phyloP scores from a whole-genome alignment of 805 yeast genomes.

The Starmerella floris region DNA sequence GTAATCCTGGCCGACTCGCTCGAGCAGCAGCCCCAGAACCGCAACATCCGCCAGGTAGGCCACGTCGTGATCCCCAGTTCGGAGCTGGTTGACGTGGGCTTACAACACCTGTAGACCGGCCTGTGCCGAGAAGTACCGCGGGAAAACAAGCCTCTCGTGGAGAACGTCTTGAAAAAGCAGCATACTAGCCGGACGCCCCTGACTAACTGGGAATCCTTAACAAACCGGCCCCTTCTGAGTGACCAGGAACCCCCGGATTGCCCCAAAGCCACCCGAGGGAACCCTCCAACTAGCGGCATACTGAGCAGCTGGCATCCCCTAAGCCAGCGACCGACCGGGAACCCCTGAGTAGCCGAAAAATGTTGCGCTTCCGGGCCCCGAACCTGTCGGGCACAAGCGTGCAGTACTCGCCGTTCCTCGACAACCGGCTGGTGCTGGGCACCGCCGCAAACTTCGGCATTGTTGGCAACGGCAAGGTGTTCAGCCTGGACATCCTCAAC shows the following conservation, averaged over 20 bases:
- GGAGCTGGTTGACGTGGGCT: conserved; percentile 19
- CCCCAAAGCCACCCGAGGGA: too few species aligned
- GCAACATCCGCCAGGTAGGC: conserved; percentile 25
- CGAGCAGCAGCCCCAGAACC: conserved; percentile 23
- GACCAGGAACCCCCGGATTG: too few species aligned
- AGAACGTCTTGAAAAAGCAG: too few species aligned
- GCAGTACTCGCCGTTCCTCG: conserved; percentile 83
- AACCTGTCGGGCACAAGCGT: conserved; percentile 83
- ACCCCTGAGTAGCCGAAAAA: conserved; percentile 21
- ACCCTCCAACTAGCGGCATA: too few species aligned
- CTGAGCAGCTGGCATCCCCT: too few species aligned
- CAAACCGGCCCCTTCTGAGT: too few species aligned
- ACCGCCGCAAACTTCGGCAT: conserved; percentile 85
- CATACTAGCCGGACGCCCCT: neutral
- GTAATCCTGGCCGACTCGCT: conserved; percentile 25
- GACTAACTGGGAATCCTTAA: too few species aligned
- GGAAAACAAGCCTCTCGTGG: too few species aligned
- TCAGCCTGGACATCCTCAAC: conserved; percentile 51
- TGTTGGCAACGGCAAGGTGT: conserved; percentile 84
- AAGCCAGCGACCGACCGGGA: neutral
- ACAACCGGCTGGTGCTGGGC: conserved; percentile 79
- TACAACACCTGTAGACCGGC: conserved; percentile 17
- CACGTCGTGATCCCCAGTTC: conserved; percentile 27
- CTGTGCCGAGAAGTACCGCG: too few species aligned
- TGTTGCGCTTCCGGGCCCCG: conserved; percentile 60